These are phyloP conservation scores for Heterococcus sp. DNA, from an alignment of 108 stramenopile species.

Conservation along the genomic window DNA sequence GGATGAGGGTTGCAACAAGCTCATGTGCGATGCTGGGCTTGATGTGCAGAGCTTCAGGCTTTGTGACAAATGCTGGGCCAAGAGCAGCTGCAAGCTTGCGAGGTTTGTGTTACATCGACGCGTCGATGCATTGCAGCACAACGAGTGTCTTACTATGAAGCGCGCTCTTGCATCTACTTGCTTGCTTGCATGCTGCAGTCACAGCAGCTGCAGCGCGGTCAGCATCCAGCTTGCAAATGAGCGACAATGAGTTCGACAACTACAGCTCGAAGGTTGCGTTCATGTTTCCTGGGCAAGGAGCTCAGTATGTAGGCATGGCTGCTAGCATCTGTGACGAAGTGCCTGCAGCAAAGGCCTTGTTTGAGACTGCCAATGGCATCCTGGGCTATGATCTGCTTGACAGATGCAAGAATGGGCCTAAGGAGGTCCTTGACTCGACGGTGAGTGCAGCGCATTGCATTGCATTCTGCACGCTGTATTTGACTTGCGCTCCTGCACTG, in stretches of 20 bases:
- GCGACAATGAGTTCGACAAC: constrained; percentile 43
- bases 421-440: constrained; percentile 88
- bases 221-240: constrained; percentile 4
- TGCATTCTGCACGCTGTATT: too few relatives aligned
- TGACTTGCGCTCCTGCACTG: too few relatives aligned
- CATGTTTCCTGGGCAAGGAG: constrained; percentile 82
- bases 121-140: not conserved
- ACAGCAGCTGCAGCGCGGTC: not conserved
- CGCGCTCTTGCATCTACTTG: not conserved
- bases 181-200: not conserved
- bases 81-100: not conserved
- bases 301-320: constrained; percentile 53
- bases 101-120: not conserved
- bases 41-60: not conserved
- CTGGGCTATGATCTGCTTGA: constrained; percentile 93
- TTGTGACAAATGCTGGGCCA: not conserved
- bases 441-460: too few relatives aligned
- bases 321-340: constrained; percentile 47
- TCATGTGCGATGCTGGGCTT: not conserved
- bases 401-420: constrained; percentile 82
- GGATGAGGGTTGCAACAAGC: not conserved
- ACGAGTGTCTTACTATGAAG: not conserved
- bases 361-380: constrained; percentile 88
- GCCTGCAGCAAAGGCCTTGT: constrained; percentile 75
- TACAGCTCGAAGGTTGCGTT: constrained; percentile 61